Base-by-base conservation (phyloP, 345 rosid species). In the Gossypium thurberi region DNA sequence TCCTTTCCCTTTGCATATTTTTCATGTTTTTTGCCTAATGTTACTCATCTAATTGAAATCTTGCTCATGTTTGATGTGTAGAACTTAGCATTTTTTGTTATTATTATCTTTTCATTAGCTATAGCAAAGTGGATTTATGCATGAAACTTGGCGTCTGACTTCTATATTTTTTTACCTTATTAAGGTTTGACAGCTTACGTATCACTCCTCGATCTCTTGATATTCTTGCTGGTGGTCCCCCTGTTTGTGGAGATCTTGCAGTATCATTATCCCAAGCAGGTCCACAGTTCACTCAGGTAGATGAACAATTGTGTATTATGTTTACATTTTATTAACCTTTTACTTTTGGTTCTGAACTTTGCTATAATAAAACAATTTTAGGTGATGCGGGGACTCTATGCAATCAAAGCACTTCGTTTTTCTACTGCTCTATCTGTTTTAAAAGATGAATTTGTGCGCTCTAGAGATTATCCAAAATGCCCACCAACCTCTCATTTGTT, bases 381-480 rank as follows among this genome's bases (percentile, higher is more conserved):
- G 99, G 96, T 90, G 20, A 77, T 92, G 75, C 96, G 97, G 57
- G 91, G 99, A 76, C 71, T 85, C 69, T 95, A 95, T 79, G 96
- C 94, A 40, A 87, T 89, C 82, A 89, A 87, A 80, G 98, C 99
- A 73, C 99, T 95, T 66, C 90, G 94, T 52, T 92, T 92, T 85
- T 86, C 97, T 72, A 87, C 98, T 33, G 96, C 99, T 74, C 80
- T 95, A 82, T 88, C 96, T 17, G 98, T 89, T 71, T 77, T 95
- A 76, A 95, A 92, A 84, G 98, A 95, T 67, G 99, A 95, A 78
- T 92, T 95, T 80, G 79, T 89, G 81, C 96, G 98, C n/a, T 95
- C 99, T 47, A 87, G 99, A 88, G 96, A 92, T 85, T 91, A 95
- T 83, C 99, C 99, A 79, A 90, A 92, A 74, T 95, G 98, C 77